Conservation (phyloP, 768 basidiomycete species). For the Naganishia friedmannii region DNA sequence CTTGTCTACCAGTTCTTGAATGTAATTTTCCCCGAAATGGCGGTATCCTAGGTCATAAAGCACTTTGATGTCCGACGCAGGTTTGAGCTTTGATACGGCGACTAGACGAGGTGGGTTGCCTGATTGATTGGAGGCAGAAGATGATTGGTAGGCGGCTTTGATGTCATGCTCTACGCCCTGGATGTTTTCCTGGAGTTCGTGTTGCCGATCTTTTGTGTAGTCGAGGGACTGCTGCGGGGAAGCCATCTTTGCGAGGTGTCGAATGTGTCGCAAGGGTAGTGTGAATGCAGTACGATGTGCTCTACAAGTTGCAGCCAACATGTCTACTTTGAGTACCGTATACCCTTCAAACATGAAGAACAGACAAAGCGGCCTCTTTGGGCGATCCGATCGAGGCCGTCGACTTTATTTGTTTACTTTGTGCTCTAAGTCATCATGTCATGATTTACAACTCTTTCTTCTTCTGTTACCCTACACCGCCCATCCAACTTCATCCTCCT, state of each 20-base stretch:
- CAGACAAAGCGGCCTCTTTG: no score
- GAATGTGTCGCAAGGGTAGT: no score
- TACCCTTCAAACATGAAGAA: no score
- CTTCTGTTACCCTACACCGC: not conserved
- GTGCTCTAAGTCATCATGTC: not conserved
- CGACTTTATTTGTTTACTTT: not conserved
- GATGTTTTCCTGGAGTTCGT: slow-evolving; percentile 50
- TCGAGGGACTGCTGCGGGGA: slow-evolving; percentile 29
- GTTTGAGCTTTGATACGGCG: slow-evolving; percentile 91
- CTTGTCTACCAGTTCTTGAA: slow-evolving; percentile 87
- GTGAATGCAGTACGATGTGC: no score
- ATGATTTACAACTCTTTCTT: not conserved
- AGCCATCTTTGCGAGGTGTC: no score
- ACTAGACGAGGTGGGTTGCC: slow-evolving; percentile 59
- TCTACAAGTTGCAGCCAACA: no score
- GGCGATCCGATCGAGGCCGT: no score
- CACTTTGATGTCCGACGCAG: slow-evolving; percentile 76
- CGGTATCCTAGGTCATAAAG: slow-evolving; percentile 77
- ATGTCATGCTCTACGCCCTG: slow-evolving; percentile 45
- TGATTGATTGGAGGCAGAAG: not conserved
- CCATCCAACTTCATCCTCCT: slow-evolving; percentile 9
- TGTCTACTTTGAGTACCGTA: no score
- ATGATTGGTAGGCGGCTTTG: slow-evolving; percentile 27
- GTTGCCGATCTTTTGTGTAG: slow-evolving; percentile 46
- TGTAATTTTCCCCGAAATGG: slow-evolving; percentile 98